phyloP scores from a whole-genome alignment of 331 rosid genomes.

The Malus hybrid region DNA sequence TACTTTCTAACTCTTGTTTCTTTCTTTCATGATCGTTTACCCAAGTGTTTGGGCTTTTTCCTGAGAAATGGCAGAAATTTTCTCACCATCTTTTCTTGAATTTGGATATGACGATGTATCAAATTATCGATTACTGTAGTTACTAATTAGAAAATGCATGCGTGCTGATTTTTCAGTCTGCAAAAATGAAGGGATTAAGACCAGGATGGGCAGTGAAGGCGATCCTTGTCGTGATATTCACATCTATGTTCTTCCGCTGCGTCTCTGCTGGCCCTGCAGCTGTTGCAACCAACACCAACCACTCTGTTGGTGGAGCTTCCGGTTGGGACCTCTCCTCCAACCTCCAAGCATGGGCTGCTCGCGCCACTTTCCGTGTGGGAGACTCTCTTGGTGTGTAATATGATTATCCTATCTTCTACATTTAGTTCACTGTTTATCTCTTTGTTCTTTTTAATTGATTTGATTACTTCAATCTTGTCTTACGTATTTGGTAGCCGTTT shows the following conservation, averaged over 20 bases:
- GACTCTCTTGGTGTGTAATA: slow-evolving; percentile 50
- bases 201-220: slow-evolving; percentile 34
- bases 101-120: too few species aligned
- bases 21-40: neutral
- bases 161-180: neutral
- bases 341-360: slow-evolving; percentile 49
- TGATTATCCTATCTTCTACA: neutral
- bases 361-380: slow-evolving; percentile 38
- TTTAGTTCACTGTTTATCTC: neutral
- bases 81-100: neutral
- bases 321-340: slow-evolving; percentile 72
- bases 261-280: slow-evolving; percentile 34
- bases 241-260: slow-evolving; percentile 50
- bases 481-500: too few species aligned
- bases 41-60: neutral
- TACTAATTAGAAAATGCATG: slow-evolving; percentile 13
- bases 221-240: slow-evolving; percentile 31
- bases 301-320: slow-evolving; percentile 58
- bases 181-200: too few species aligned
- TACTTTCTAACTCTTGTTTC: too few species aligned
- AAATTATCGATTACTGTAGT: neutral
- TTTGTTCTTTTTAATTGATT: too few species aligned
- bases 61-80: neutral
- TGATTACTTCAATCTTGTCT: too few species aligned
- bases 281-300: slow-evolving; percentile 14